phyloP scores from a whole-genome alignment of 305 asterid genomes.

The Ilex paraguariensis region DNA sequence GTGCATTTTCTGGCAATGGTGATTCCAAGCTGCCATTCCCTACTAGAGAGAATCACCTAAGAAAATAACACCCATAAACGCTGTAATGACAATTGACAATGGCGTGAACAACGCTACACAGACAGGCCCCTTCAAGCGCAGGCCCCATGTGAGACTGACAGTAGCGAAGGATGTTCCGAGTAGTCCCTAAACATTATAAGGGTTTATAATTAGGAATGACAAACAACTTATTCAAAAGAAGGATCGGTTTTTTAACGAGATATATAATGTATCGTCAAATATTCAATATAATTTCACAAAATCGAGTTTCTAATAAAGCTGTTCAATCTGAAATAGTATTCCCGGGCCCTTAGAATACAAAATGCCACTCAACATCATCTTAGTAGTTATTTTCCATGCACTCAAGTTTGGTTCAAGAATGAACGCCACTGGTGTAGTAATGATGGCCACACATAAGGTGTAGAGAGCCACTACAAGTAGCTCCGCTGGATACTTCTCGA shows the following conservation, averaged over 20 bases:
- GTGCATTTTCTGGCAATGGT: no score
- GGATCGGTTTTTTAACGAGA: no score
- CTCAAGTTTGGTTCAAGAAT: conserved; percentile 19
- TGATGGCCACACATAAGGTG: conserved; percentile 8
- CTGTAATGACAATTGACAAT: background rate
- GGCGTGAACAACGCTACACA: background rate
- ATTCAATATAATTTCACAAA: no score
- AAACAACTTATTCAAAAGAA: no score
- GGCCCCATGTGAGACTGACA: background rate
- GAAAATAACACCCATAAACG: background rate
- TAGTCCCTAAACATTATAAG: background rate
- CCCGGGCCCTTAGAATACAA: conserved; percentile 14
- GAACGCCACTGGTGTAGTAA: conserved; percentile 20
- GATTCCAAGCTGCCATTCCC: background rate
- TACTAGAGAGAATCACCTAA: background rate
- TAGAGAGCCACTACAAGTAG: conserved; percentile 22
- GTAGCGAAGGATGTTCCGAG: background rate
- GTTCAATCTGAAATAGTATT: no score
- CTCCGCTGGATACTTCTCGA: conserved; percentile 40
- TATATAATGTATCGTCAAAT: no score
- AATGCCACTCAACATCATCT: conserved; percentile 18
- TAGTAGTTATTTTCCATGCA: conserved; percentile 28
- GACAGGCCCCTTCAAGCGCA: background rate
- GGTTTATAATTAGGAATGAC: no score
- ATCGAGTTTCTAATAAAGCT: no score